phyloP scores from a whole-genome alignment of 2,329 filamentous ascomycete genomes.

The Cladobotryum mycophilum region DNA sequence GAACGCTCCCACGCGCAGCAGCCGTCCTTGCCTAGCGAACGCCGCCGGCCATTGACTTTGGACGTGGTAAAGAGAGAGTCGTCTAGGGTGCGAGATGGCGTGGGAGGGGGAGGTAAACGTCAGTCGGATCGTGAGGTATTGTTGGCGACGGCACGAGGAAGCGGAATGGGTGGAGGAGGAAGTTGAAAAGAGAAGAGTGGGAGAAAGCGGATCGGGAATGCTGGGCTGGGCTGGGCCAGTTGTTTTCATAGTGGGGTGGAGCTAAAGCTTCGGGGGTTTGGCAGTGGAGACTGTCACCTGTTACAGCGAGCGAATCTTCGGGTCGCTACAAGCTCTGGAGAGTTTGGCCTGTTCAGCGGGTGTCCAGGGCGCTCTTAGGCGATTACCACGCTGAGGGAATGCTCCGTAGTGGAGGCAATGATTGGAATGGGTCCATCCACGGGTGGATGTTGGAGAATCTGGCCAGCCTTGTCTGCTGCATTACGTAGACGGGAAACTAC shows the following conservation, averaged over 20 bases:
- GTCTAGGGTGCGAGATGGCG: conserved; percentile 6
- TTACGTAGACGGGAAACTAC: background rate
- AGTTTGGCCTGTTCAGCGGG: background rate
- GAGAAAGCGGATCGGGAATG: conserved; percentile 5
- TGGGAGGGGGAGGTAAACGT: conserved; percentile 1
- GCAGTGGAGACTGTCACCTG: conserved; percentile 5
- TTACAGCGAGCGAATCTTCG: background rate
- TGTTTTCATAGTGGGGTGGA: conserved; percentile 4
- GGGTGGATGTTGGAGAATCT: background rate
- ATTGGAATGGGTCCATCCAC: background rate
- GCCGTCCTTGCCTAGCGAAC: conserved; percentile 49
- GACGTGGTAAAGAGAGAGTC: conserved; percentile 10
- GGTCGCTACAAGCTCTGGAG: no score
- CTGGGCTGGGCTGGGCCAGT: background rate
- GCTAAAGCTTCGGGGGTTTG: conserved; percentile 3
- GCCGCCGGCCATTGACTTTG: conserved; percentile 51
- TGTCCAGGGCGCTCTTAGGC: background rate
- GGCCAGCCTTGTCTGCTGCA: background rate
- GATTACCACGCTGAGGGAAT: background rate
- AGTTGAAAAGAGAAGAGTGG: conserved; percentile 3
- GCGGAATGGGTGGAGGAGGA: conserved; percentile 5
- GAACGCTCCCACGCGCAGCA: conserved; percentile 53
- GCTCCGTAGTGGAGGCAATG: background rate
- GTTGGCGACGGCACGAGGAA: background rate
- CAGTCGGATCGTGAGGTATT: background rate